phyloP scores from a whole-genome alignment of 257 asterid genomes.

The Scutellaria galericulata region DNA sequence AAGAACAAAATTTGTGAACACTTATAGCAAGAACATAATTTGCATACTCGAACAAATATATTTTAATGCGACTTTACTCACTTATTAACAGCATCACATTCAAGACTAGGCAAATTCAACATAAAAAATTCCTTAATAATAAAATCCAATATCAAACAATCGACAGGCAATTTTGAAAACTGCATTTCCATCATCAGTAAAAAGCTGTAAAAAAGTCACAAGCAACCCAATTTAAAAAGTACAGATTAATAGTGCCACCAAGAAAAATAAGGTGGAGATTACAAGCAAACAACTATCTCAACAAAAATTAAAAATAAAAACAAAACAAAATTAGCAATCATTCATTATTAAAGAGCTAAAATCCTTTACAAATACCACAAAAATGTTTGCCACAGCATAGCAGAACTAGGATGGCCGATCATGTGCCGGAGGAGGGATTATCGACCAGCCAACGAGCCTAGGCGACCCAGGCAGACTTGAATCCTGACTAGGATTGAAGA shows the following conservation, averaged over 20 bases:
- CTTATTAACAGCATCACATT: no score
- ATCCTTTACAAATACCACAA: slow-evolving; percentile 77
- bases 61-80: no score
- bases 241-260: slow-evolving; percentile 57
- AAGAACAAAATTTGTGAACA: no score
- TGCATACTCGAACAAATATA: no score
- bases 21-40: no score
- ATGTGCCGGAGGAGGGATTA: slow-evolving; percentile 50
- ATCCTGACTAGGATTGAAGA: slow-evolving; percentile 68
- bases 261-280: slow-evolving; percentile 56
- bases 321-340: slow-evolving; percentile 51
- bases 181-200: slow-evolving; percentile 45
- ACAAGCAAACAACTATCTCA: slow-evolving; percentile 58
- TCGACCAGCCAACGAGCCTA: slow-evolving; percentile 72
- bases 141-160: no score
- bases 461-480: slow-evolving; percentile 74
- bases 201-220: slow-evolving; percentile 45
- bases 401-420: slow-evolving; percentile 34
- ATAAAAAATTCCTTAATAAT: no score
- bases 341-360: slow-evolving; percentile 57
- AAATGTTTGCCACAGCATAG: slow-evolving; percentile 48
- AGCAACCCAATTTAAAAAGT: slow-evolving; percentile 39
- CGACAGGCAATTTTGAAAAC: neutral
- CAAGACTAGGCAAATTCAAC: no score
- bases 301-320: slow-evolving; percentile 27